Evolutionary conservation across 2,329 filamentous ascomycete species (phyloP).

Genomic region (Massarina eburnea): DNA sequence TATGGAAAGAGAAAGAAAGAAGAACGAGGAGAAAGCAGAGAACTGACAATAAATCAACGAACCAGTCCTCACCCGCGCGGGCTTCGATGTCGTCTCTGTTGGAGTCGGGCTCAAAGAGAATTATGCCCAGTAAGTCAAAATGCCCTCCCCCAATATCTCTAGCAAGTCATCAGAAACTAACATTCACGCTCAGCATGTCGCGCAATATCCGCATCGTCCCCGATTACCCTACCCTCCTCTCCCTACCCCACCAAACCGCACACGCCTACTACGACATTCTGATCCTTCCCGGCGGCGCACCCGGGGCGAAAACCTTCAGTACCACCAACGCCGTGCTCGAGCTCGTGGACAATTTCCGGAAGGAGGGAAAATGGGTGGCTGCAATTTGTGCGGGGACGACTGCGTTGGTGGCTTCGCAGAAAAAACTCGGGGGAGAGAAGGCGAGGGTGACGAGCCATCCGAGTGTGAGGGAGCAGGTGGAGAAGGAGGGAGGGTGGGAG

Average conservation of each 20-base stretch:
- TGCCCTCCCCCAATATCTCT: background rate
- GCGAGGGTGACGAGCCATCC: slow-evolving; percentile 42
- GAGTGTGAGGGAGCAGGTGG: slow-evolving; percentile 37
- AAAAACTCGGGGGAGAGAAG: slow-evolving; percentile 19
- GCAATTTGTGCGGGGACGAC: slow-evolving; percentile 45
- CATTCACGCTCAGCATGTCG: slow-evolving; percentile 30
- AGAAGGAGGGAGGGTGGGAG: slow-evolving; percentile 32
- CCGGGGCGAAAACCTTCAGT: slow-evolving; percentile 41
- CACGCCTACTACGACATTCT: slow-evolving; percentile 34
- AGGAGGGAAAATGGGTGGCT: slow-evolving; percentile 34
- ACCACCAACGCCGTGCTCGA: slow-evolving; percentile 21
- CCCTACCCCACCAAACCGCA: slow-evolving; percentile 14
- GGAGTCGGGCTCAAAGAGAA: slow-evolving; percentile 37
- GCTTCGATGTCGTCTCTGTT: slow-evolving; percentile 39
- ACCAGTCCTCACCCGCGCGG: slow-evolving; percentile 42
- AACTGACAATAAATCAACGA: background rate
- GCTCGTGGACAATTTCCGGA: slow-evolving; percentile 33
- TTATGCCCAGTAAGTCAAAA: slow-evolving; percentile 30
- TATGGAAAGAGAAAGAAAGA: background rate
- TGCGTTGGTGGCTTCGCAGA: slow-evolving; percentile 35
- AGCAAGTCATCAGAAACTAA: background rate
- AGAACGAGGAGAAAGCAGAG: background rate
- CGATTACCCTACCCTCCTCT: slow-evolving; percentile 28
- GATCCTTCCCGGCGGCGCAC: slow-evolving; percentile 42
- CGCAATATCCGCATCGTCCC: slow-evolving; percentile 42